phyloP scores from a whole-genome alignment of 1,139 yeast species.

The Pichia norvegensis region DNA sequence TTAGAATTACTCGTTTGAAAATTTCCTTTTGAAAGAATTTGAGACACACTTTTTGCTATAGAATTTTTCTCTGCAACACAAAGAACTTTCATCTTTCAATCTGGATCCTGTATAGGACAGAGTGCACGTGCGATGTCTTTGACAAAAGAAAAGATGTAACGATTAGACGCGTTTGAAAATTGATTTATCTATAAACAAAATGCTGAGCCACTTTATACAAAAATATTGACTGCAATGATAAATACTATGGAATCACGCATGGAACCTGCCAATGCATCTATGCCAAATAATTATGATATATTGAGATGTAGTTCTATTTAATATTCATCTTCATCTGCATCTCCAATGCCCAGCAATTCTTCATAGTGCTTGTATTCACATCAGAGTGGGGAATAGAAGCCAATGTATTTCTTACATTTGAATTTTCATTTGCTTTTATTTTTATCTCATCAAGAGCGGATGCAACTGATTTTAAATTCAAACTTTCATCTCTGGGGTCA shows the following conservation, averaged over 20 bases:
- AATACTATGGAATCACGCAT: too few relatives aligned
- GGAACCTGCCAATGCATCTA: background rate
- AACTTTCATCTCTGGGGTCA: background rate
- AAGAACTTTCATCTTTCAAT: constrained; percentile 38
- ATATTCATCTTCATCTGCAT: background rate
- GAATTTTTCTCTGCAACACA: constrained; percentile 98
- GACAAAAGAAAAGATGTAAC: background rate
- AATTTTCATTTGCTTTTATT: background rate
- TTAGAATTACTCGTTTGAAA: constrained; percentile 40
- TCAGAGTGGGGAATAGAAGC: background rate
- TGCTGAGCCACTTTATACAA: too few relatives aligned
- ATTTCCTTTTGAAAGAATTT: constrained; percentile 67
- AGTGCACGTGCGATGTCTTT: too few relatives aligned
- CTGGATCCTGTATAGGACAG: background rate
- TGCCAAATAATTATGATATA: too few relatives aligned
- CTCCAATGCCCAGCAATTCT: constrained; percentile 7
- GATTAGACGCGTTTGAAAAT: background rate
- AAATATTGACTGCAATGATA: too few relatives aligned
- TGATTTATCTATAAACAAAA: too few relatives aligned
- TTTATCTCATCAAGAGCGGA: background rate
- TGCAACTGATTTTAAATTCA: background rate
- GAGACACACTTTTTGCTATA: constrained; percentile 80
- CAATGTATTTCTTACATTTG: background rate
- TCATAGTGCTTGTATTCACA: constrained; percentile 1
- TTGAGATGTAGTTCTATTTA: too few relatives aligned